A percentile compares a stretch with the other conserved stretches of the same genome.
phyloP scores from a whole-genome alignment of 768 basidiomycete genomes.

The Kwoniella botswanensis region DNA sequence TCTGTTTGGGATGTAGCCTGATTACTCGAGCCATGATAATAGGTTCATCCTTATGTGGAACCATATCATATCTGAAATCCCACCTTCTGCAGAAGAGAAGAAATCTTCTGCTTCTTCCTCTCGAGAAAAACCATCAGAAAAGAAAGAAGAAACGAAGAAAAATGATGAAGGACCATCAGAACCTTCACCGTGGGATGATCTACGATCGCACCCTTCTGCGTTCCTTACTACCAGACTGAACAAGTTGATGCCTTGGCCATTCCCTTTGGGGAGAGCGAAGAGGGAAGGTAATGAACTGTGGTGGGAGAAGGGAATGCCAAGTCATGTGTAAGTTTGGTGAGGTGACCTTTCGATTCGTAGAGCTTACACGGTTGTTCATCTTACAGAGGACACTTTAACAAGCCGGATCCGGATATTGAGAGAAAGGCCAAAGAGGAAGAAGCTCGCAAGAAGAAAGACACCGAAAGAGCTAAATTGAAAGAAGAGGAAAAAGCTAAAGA shows the following conservation, averaged over 20 bases:
- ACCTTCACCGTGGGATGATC: constrained; percentile 50
- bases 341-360: background rate
- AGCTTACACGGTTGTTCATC: background rate
- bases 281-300: constrained; percentile 40
- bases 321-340: constrained; percentile 46
- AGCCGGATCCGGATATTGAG: constrained; percentile 29
- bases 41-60: constrained; percentile 48
- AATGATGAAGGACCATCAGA: constrained; percentile 13
- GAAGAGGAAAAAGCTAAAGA: constrained; percentile 29
- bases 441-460: constrained; percentile 32
- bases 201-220: constrained; percentile 48
- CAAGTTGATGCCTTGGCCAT: constrained; percentile 47
- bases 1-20: background rate
- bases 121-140: constrained; percentile 24
- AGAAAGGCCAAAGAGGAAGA: constrained; percentile 23
- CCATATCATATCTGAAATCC: constrained; percentile 37
- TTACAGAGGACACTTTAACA: constrained; percentile 48
- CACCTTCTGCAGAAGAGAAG: constrained; percentile 12
- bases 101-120: constrained; percentile 35
- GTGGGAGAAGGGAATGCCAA: constrained; percentile 55
- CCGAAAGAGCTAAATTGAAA: constrained; percentile 33
- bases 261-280: constrained; percentile 46
- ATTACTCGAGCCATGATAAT: background rate
- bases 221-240: constrained; percentile 50
- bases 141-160: constrained; percentile 35